These are phyloP conservation scores for Dryas drummondii DNA, from an alignment of 306 rosid genomes.

Conservation along the genomic window DNA sequence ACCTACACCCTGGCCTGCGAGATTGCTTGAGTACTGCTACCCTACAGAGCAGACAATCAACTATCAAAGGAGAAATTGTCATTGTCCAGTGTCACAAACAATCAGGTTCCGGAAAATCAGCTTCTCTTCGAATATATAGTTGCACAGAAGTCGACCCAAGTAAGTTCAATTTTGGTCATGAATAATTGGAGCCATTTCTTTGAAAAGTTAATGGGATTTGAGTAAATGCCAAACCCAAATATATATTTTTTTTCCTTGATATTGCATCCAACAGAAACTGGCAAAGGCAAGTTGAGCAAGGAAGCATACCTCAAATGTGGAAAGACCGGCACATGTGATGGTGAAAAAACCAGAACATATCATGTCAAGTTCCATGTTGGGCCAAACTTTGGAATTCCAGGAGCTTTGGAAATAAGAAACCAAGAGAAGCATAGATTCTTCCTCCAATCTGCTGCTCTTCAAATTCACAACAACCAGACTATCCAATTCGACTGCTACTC, in stretches of 20 bases:
- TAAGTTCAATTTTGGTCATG: conserved; percentile 23
- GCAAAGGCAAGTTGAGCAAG: conserved; percentile 51
- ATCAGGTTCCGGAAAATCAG: conserved; percentile 46
- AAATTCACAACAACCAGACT: conserved; percentile 30
- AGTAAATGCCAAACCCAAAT: not conserved
- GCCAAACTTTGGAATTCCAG: conserved; percentile 57
- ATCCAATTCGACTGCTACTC: conserved; percentile 63
- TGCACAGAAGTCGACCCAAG: conserved; percentile 51
- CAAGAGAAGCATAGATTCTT: conserved; percentile 43
- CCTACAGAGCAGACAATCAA: conserved; percentile 15
- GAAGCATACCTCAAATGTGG: conserved; percentile 35
- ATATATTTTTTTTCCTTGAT: conserved; percentile 1
- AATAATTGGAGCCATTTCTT: not conserved
- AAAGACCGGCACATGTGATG: conserved; percentile 29
- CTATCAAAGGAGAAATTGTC: conserved; percentile 41
- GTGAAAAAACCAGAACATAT: conserved; percentile 39
- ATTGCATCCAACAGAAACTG: conserved; percentile 44
- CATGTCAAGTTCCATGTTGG: conserved; percentile 45
- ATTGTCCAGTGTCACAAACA: conserved; percentile 26
- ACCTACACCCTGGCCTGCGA: conserved; percentile 12
- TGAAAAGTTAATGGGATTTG: not conserved
- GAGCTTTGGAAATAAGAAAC: conserved; percentile 54
- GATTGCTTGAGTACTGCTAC: not conserved
- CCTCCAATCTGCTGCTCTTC: conserved; percentile 46
- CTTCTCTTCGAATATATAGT: conserved; percentile 57